Base-by-base conservation (phyloP, 176 grass and related monocot species). In the Urochloa ruziziensis region DNA sequence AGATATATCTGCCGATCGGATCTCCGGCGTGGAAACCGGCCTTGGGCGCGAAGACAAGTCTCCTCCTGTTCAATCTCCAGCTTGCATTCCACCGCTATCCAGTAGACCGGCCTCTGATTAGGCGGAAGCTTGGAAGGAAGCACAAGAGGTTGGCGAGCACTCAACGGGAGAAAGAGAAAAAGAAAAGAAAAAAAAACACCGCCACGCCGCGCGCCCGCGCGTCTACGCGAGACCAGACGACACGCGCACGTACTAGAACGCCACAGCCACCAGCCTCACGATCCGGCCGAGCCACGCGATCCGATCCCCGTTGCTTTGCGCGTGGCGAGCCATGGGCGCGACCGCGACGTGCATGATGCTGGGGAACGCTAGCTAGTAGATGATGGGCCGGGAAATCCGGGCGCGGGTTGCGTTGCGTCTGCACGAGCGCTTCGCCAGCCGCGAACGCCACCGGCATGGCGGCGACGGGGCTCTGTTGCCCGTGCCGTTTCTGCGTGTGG, bases 41-140 rank as follows among this genome's bases (percentile, higher is more conserved):
- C 81, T 86, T 84, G 61, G 76, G 56, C 65, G 30, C 66, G 25
- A 90, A 58, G 88, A 76, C 88, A 86, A 83, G 84, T 35, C 62
- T 33, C 6, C 67, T 25, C 24, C 44, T 27, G 5, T 47, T 25
- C 40, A 1, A 32, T 33, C 57, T 68, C 64, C 79, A 81, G 64
- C 80, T 62, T 49, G 47, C 10, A n/a, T n/a, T n/a, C n/a, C 33
- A 24, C 14, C 7, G 43, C 18, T 39, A 37, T n/a, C 23, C 59
- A 21, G 70, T 69, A 21, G 70, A 23, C 37, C 51, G 0, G 2
- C 14, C 40, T 70, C 56, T 60, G 66, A 46, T 79, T 78, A 81
- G 88, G 78, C 74, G 74, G 83, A 98, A 86, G 80, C 93, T 94
- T 98, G 80, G 89, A 98, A 95, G 96, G 82, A 95, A 93, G 91